Percentiles rank a stretch among this genome's conserved stretches.
phyloP scores from a whole-genome alignment of 2,329 filamentous ascomycete species.

The Xylaria sp. region DNA sequence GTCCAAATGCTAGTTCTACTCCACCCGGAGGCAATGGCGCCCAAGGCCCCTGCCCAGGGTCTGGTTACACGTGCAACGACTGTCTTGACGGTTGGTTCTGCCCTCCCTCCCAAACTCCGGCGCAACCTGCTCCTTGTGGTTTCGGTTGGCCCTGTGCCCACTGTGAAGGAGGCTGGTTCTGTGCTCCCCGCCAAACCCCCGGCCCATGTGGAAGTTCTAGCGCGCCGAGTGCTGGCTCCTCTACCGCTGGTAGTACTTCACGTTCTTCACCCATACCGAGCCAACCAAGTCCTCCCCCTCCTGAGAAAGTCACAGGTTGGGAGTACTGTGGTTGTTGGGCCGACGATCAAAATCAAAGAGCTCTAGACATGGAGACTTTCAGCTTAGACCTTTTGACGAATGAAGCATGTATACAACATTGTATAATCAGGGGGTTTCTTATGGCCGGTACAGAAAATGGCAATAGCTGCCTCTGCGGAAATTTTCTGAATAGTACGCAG shows the following conservation, averaged over 20 bases:
- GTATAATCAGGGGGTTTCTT: slow-evolving; percentile 56
- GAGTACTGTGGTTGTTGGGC: slow-evolving; percentile 50
- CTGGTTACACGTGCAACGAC: slow-evolving; percentile 52
- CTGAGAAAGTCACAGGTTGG: slow-evolving; percentile 44
- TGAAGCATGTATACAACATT: slow-evolving; percentile 59
- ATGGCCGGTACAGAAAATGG: slow-evolving; percentile 63
- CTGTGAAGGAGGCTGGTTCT: slow-evolving; percentile 54
- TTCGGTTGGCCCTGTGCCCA: slow-evolving; percentile 54
- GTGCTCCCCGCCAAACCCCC: slow-evolving; percentile 46
- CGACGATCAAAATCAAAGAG: slow-evolving; percentile 43
- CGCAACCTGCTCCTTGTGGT: slow-evolving; percentile 51
- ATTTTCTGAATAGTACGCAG: slow-evolving; percentile 53
- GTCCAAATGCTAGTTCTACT: slow-evolving; percentile 34
- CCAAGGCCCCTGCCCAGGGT: slow-evolving; percentile 51
- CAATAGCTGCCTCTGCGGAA: slow-evolving; percentile 61
- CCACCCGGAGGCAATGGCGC: slow-evolving; percentile 33
- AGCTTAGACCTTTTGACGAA: slow-evolving; percentile 44
- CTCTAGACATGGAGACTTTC: slow-evolving; percentile 38
- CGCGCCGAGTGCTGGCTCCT: slow-evolving; percentile 25
- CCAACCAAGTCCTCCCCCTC: slow-evolving; percentile 39
- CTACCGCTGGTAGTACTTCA: slow-evolving; percentile 11
- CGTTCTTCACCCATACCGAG: slow-evolving; percentile 13
- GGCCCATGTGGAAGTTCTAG: slow-evolving; percentile 34
- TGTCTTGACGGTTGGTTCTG: slow-evolving; percentile 54
- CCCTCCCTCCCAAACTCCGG: slow-evolving; percentile 51